A percentile compares a stretch with the other conserved stretches of the same genome.
These are phyloP conservation scores for Prunus armeniaca DNA, from an alignment of 306 rosid genomes.

Conservation along the genomic window DNA sequence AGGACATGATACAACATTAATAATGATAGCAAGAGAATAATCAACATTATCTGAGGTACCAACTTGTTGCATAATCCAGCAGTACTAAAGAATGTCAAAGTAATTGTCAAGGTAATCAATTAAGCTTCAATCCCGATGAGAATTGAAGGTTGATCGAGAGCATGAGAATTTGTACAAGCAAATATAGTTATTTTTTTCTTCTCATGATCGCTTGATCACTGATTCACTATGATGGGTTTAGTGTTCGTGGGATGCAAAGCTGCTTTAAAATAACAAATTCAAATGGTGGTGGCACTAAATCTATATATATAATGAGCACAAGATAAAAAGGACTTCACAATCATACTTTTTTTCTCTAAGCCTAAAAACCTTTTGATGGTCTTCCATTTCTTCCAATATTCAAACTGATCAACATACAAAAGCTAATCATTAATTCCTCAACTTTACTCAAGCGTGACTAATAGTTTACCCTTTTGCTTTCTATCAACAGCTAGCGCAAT, in stretches of 20 bases:
- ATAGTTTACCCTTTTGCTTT: conserved; percentile 1
- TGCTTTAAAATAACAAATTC: conserved; percentile 15
- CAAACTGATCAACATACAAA: conserved; percentile 28
- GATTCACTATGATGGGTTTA: conserved; percentile 20
- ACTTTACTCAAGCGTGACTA: conserved; percentile 25
- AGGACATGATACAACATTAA: conserved; percentile 7
- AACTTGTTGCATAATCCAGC: conserved; percentile 24
- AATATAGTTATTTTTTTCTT: conserved; percentile 17
- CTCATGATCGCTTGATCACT: conserved; percentile 7
- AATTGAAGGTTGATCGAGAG: conserved; percentile 7
- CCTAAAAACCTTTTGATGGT: conserved; percentile 6
- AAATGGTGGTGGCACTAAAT: conserved; percentile 21
- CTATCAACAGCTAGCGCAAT: neutral
- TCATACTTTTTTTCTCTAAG: neutral
- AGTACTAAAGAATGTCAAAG: neutral
- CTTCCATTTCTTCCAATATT: conserved; percentile 25
- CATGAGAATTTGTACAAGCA: conserved; percentile 4
- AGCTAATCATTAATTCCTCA: conserved; percentile 22
- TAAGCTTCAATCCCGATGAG: conserved; percentile 11
- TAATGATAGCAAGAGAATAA: conserved; percentile 25
- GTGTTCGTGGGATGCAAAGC: conserved; percentile 21
- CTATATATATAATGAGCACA: neutral
- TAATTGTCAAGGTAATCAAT: conserved; percentile 5
- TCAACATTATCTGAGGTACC: conserved; percentile 35
- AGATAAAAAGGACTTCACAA: conserved; percentile 17